Conservation (phyloP, 2,329 filamentous ascomycete species). For the Cercospora sp. region DNA sequence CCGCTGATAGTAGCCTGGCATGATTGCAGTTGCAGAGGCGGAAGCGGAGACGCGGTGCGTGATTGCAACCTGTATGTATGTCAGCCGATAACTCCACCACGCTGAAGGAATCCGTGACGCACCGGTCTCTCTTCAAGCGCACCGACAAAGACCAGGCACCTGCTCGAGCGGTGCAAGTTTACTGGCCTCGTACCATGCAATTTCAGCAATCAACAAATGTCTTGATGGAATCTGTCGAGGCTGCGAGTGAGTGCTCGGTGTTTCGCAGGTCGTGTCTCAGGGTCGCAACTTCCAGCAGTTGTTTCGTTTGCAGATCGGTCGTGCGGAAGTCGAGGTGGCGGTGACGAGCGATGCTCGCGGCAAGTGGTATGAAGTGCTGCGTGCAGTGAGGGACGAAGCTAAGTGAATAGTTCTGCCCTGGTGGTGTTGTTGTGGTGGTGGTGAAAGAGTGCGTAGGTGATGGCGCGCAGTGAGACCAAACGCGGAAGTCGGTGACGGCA, state of each 20-base stretch:
- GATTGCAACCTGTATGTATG: constrained; percentile 35
- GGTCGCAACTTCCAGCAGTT: neutral
- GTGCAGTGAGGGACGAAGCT: constrained; percentile 30
- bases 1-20: constrained; percentile 53
- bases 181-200: constrained; percentile 29
- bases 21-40: constrained; percentile 42
- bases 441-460: constrained; percentile 20
- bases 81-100: constrained; percentile 9
- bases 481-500: constrained; percentile 11
- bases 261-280: constrained; percentile 12
- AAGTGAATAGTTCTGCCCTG: constrained; percentile 40
- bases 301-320: neutral
- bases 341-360: neutral
- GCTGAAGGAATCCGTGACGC: constrained; percentile 1
- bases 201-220: constrained; percentile 17
- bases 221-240: constrained; percentile 10
- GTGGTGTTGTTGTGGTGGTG: constrained; percentile 14
- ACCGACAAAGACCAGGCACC: constrained; percentile 33
- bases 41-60: constrained; percentile 47
- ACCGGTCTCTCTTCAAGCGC: constrained; percentile 29
- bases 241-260: constrained; percentile 13
- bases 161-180: constrained; percentile 26
- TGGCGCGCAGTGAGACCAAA: constrained; percentile 10
- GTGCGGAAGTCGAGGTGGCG: neutral
- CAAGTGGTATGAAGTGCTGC: constrained; percentile 3